Percentiles rank a stretch among this genome's conserved stretches.
These are phyloP conservation scores for Sedum album DNA, from an alignment of 164 flowering plant genomes.

Conservation along the genomic window DNA sequence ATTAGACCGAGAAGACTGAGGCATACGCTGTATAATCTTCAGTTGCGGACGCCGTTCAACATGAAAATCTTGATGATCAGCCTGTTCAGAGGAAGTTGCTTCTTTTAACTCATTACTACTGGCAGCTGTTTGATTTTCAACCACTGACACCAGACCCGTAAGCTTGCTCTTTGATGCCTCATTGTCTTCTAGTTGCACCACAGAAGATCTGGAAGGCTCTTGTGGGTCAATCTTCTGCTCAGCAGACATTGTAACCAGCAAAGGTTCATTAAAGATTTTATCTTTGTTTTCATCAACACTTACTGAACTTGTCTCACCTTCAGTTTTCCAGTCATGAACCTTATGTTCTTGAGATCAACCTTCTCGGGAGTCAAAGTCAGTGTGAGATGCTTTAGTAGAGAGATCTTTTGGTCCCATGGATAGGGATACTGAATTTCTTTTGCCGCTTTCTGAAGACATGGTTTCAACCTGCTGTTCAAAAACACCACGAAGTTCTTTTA, in stretches of 20 bases:
- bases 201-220: slow-evolving; percentile 1
- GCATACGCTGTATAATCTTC: slow-evolving; percentile 42
- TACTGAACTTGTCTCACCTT: slow-evolving; percentile 6
- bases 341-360: slow-evolving; percentile 33
- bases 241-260: not conserved
- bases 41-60: slow-evolving; percentile 37
- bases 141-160: slow-evolving; percentile 11
- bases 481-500: not conserved
- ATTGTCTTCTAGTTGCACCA: not conserved
- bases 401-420: slow-evolving; percentile 11
- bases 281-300: not conserved
- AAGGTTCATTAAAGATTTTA: not conserved
- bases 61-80: slow-evolving; percentile 31
- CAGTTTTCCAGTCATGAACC: slow-evolving; percentile 36
- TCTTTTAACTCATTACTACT: slow-evolving; percentile 14
- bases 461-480: slow-evolving; percentile 2
- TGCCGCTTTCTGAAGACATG: slow-evolving; percentile 1
- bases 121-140: slow-evolving; percentile 10
- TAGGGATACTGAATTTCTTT: slow-evolving; percentile 12
- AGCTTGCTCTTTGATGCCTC: not conserved
- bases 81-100: slow-evolving; percentile 16
- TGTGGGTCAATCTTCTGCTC: not conserved
- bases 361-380: slow-evolving; percentile 17
- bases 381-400: slow-evolving; percentile 14
- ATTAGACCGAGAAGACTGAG: slow-evolving; percentile 33